Evolutionary conservation across 306 rosid genomes (phyloP).

Genomic region (Prunus kanzakura): DNA sequence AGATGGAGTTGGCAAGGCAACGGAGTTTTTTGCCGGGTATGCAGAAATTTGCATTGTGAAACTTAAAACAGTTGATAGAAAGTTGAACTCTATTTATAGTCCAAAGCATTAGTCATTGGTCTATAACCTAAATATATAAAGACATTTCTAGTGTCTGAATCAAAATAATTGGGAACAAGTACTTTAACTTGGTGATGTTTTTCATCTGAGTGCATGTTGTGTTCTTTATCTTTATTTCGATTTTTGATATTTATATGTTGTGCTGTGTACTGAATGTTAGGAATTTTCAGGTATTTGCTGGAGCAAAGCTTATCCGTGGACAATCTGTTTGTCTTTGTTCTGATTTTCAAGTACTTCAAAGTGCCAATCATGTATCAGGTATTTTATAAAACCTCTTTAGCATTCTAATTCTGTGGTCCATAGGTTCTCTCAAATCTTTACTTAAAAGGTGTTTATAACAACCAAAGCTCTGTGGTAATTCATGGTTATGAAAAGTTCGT

Average conservation of each 20-base stretch:
- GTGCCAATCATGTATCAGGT: slow-evolving; percentile 88
- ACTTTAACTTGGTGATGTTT: background rate
- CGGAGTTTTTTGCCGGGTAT: slow-evolving; percentile 93
- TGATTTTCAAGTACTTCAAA: slow-evolving; percentile 85
- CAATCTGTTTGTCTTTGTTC: slow-evolving; percentile 87
- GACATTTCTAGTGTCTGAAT: background rate
- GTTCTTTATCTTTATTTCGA: background rate
- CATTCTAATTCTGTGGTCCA: slow-evolving; percentile 12
- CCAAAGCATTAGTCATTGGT: background rate
- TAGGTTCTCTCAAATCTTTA: slow-evolving; percentile 19
- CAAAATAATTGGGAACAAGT: background rate
- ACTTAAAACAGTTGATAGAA: background rate
- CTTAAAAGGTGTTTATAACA: background rate
- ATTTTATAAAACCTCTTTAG: slow-evolving; percentile 20
- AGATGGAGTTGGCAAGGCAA: slow-evolving; percentile 72
- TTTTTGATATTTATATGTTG: background rate
- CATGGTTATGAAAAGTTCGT: slow-evolving; percentile 20
- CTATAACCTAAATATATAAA: background rate
- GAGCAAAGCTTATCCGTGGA: slow-evolving; percentile 99
- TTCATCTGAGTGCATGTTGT: background rate
- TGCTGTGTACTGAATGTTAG: background rate
- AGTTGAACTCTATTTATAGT: background rate
- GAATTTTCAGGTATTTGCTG: slow-evolving; percentile 61
- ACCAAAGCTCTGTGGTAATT: background rate
- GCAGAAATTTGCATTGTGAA: slow-evolving; percentile 16